Conservation (phyloP, 331 rosid species). For the Erythrophleum ivorense region DNA sequence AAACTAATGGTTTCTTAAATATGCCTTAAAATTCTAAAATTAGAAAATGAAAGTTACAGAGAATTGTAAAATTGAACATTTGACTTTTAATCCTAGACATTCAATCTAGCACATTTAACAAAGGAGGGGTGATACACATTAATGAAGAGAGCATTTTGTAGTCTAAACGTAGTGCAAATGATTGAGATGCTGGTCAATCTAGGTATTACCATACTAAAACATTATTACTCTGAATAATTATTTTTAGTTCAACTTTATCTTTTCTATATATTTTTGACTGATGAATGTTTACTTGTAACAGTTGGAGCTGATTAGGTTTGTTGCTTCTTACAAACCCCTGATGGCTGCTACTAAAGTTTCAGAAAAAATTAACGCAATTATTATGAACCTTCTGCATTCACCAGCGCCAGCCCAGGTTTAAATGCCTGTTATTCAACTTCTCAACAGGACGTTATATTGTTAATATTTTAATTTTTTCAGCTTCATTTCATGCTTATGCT, state of each 20-base stretch:
- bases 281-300: conserved; percentile 55
- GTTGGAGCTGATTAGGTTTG: conserved; percentile 82
- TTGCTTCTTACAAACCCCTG: conserved; percentile 85
- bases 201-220: conserved; percentile 15
- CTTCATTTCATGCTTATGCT: conserved; percentile 37
- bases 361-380: conserved; percentile 68
- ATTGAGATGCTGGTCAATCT: conserved; percentile 14
- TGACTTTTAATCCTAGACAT: conserved; percentile 25
- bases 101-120: conserved; percentile 16
- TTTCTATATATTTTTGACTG: conserved; percentile 39
- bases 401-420: conserved; percentile 75
- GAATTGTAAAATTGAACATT: conserved; percentile 17
- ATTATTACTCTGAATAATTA: neutral
- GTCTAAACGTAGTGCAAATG: conserved; percentile 20
- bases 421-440: conserved; percentile 32
- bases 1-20: conserved; percentile 18
- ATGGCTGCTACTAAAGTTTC: conserved; percentile 76
- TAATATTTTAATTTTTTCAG: conserved; percentile 39
- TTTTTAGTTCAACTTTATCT: conserved; percentile 14
- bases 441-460: neutral
- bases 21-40: conserved; percentile 7
- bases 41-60: neutral
- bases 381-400: conserved; percentile 66
- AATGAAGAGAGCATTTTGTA: conserved; percentile 4
- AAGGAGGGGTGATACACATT: conserved; percentile 5